phyloP scores from a whole-genome alignment of 2,329 filamentous ascomycete genomes.

The Knufia petricola region DNA sequence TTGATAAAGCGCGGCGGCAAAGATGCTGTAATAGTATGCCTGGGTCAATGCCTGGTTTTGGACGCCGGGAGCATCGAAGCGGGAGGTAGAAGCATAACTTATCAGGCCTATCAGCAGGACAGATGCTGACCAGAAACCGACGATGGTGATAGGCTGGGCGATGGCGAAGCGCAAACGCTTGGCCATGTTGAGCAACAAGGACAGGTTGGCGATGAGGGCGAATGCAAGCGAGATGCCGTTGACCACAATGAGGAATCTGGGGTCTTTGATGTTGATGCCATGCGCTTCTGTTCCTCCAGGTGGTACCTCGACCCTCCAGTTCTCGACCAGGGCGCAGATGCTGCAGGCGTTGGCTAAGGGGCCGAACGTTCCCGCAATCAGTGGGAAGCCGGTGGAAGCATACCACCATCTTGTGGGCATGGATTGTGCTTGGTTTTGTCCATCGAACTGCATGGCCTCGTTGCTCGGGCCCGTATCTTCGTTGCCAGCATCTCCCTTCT shows the following conservation, averaged over 20 bases:
- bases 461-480: neutral
- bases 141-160: slow-evolving; percentile 50
- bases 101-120: slow-evolving; percentile 46
- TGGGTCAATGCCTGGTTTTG: slow-evolving; percentile 42
- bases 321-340: slow-evolving; percentile 46
- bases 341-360: slow-evolving; percentile 48
- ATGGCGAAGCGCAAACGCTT: slow-evolving; percentile 44
- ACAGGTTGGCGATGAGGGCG: slow-evolving; percentile 46
- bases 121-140: slow-evolving; percentile 49
- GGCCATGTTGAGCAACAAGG: slow-evolving; percentile 52
- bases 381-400: slow-evolving; percentile 48
- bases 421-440: slow-evolving; percentile 25
- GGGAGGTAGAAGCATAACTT: slow-evolving; percentile 33
- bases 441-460: slow-evolving; percentile 9
- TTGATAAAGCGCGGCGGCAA: slow-evolving; percentile 48
- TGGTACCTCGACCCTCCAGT: slow-evolving; percentile 47
- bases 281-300: slow-evolving; percentile 36
- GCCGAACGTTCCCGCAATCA: slow-evolving; percentile 47
- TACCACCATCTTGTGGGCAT: slow-evolving; percentile 48
- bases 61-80: slow-evolving; percentile 31
- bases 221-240: slow-evolving; percentile 47
- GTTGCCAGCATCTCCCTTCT: slow-evolving; percentile 20
- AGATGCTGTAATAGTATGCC: slow-evolving; percentile 52
- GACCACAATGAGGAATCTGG: slow-evolving; percentile 45
- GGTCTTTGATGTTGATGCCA: slow-evolving; percentile 42